phyloP scores from a whole-genome alignment of 2,329 filamentous ascomycete species.

The Geosmithia morbida region DNA sequence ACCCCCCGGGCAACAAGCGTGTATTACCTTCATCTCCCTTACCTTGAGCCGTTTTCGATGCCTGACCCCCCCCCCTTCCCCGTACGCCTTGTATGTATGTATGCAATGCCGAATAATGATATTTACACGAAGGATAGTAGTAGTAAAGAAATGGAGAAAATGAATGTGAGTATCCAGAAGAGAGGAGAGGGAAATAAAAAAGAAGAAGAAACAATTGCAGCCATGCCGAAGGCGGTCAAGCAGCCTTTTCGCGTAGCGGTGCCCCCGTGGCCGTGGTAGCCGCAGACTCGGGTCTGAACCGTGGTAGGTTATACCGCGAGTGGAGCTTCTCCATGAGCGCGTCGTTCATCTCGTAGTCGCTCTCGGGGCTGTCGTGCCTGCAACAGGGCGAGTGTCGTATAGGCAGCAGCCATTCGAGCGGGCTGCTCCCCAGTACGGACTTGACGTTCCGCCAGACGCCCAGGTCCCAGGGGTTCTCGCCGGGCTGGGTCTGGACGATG shows the following conservation, averaged over 20 bases:
- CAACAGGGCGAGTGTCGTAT: conserved; percentile 60
- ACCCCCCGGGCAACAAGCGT: too few relatives aligned
- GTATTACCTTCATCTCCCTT: too few relatives aligned
- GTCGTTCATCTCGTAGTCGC: conserved; percentile 52
- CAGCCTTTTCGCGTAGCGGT: not conserved
- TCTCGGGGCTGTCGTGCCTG: conserved; percentile 47
- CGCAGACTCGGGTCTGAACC: not conserved
- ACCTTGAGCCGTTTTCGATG: too few relatives aligned
- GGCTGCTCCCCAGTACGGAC: conserved; percentile 59
- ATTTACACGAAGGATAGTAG: not conserved
- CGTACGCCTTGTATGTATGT: too few relatives aligned
- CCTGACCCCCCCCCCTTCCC: too few relatives aligned
- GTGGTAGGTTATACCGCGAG: conserved; percentile 12
- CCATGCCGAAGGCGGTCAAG: not conserved
- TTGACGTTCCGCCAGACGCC: conserved; percentile 58
- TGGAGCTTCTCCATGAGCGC: conserved; percentile 43
- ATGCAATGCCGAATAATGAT: too few relatives aligned
- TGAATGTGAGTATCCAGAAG: not conserved
- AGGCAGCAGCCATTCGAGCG: conserved; percentile 71
- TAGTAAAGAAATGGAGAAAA: not conserved
- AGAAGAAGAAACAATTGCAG: not conserved
- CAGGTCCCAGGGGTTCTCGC: conserved; percentile 79
- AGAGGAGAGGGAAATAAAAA: not conserved
- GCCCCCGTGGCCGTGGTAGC: not conserved
- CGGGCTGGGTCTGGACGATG: conserved; percentile 56